phyloP scores from a whole-genome alignment of 2,329 filamentous ascomycete genomes.

The Elsinoe fawcettii region DNA sequence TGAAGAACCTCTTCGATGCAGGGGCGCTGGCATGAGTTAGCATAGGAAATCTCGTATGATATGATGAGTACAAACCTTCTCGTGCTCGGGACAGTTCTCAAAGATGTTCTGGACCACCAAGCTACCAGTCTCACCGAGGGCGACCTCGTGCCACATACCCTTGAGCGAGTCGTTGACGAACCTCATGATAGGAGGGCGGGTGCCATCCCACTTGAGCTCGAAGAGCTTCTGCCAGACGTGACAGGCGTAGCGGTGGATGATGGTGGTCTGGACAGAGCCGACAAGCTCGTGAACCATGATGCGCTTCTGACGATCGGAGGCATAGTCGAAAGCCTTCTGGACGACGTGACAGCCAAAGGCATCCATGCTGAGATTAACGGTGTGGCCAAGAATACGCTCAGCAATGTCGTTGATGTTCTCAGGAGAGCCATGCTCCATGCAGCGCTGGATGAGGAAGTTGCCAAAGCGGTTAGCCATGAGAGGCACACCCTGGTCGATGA shows the following conservation, averaged over 20 bases:
- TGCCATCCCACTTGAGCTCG: slow-evolving; percentile 89
- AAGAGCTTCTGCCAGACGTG: slow-evolving; percentile 99
- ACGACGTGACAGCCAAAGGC: slow-evolving; percentile 97
- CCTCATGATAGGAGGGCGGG: slow-evolving; percentile 95
- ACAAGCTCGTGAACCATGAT: slow-evolving; percentile 98
- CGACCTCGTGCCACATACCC: slow-evolving; percentile 99
- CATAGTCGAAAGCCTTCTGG: slow-evolving; percentile 96
- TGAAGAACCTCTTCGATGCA: slow-evolving; percentile 93
- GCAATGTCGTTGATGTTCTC: slow-evolving; percentile 95
- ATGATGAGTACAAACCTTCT: slow-evolving; percentile 62
- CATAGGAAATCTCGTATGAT: background rate
- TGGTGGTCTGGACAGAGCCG: slow-evolving; percentile 90
- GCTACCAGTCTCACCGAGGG: slow-evolving; percentile 92
- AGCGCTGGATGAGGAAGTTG: slow-evolving; percentile 96
- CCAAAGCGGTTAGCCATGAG: slow-evolving; percentile 98
- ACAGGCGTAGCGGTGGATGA: slow-evolving; percentile 96
- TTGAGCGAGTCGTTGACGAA: slow-evolving; percentile 91
- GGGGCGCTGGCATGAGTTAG: slow-evolving; percentile 59
- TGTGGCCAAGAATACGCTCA: slow-evolving; percentile 87
- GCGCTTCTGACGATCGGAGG: slow-evolving; percentile 94
- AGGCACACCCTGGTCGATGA: slow-evolving; percentile 87
- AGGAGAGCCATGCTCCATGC: slow-evolving; percentile 93
- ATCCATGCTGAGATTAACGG: slow-evolving; percentile 92
- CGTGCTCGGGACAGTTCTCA: slow-evolving; percentile 96
- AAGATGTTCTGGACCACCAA: slow-evolving; percentile 99